Evolutionary conservation across 495 filamentous ascomycete species (phyloP).

Genomic region (Aspergillus cristatus): DNA sequence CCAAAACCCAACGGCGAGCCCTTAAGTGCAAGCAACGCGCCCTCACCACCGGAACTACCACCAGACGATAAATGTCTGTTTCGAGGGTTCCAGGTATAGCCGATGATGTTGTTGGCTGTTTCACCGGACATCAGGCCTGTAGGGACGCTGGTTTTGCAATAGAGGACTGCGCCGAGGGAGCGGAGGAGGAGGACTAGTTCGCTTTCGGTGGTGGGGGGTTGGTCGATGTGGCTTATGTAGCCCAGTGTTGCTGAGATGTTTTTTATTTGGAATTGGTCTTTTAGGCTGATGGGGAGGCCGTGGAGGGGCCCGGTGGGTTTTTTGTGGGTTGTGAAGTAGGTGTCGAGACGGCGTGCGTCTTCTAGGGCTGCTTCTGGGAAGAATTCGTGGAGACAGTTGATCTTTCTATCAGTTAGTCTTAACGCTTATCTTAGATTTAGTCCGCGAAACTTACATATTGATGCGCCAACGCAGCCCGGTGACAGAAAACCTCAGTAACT

Average conservation of each 20-base stretch:
- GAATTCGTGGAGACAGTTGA: slow-evolving; percentile 53
- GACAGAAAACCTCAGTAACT: slow-evolving; percentile 48
- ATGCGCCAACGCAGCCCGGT: slow-evolving; percentile 48
- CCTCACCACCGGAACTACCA: slow-evolving; percentile 57
- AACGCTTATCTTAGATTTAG: not conserved
- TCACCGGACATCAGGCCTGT: slow-evolving; percentile 52
- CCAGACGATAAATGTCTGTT: slow-evolving; percentile 40
- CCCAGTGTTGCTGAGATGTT: slow-evolving; percentile 59
- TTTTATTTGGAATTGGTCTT: slow-evolving; percentile 64
- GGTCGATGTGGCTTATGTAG: slow-evolving; percentile 42
- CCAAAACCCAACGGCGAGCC: slow-evolving; percentile 51
- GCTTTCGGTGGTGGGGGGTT: slow-evolving; percentile 31
- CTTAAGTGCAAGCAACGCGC: slow-evolving; percentile 43
- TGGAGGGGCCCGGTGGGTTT: slow-evolving; percentile 50
- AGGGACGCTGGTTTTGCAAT: slow-evolving; percentile 58
- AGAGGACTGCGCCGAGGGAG: slow-evolving; percentile 51
- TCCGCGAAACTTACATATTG: slow-evolving; percentile 40
- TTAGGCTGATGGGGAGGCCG: slow-evolving; percentile 57
- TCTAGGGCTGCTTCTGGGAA: slow-evolving; percentile 54
- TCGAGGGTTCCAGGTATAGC: slow-evolving; percentile 40
- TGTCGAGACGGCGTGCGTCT: slow-evolving; percentile 51
- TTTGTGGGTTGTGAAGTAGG: slow-evolving; percentile 38
- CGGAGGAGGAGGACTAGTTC: slow-evolving; percentile 44
- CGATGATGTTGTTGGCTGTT: slow-evolving; percentile 49
- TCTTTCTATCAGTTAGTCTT: slow-evolving; percentile 16